Evolutionary conservation across 352 stramenopile species (phyloP).

Genomic region (Aphanomyces astaci): DNA sequence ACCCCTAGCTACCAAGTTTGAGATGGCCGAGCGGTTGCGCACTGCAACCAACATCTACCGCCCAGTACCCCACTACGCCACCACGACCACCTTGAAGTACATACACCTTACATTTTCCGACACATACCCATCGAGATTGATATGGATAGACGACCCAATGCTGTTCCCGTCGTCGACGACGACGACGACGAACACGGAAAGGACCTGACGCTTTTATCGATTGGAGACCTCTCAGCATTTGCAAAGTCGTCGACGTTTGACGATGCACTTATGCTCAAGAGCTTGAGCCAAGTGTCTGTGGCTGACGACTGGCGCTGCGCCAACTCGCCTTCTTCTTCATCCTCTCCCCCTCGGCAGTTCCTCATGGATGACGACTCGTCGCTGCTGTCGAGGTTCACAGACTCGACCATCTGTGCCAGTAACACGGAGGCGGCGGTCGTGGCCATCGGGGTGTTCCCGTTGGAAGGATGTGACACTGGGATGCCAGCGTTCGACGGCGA

Average conservation of each 20-base stretch:
- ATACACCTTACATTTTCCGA: no score
- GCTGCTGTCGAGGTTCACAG: not conserved
- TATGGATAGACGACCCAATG: no score
- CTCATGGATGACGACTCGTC: not conserved
- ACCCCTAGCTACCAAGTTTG: not conserved
- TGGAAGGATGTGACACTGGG: not conserved
- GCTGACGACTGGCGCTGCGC: no score
- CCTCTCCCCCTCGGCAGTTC: no score
- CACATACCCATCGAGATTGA: no score
- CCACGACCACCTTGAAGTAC: no score
- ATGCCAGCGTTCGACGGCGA: not conserved
- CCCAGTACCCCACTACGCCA: no score
- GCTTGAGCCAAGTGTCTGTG: slow-evolving; percentile 5
- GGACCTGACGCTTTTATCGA: not conserved
- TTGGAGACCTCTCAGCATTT: not conserved
- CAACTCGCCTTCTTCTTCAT: no score
- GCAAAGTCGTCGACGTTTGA: slow-evolving; percentile 4
- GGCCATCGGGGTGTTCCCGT: not conserved
- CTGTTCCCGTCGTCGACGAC: no score
- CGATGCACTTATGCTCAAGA: slow-evolving; percentile 12
- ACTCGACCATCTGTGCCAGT: not conserved
- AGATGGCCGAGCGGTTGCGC: no score
- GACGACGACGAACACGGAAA: not conserved
- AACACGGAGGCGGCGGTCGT: not conserved
- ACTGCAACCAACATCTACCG: no score